These are phyloP conservation scores for Candida wancherniae DNA, from an alignment of 805 yeast genomes.

Conservation along the genomic window DNA sequence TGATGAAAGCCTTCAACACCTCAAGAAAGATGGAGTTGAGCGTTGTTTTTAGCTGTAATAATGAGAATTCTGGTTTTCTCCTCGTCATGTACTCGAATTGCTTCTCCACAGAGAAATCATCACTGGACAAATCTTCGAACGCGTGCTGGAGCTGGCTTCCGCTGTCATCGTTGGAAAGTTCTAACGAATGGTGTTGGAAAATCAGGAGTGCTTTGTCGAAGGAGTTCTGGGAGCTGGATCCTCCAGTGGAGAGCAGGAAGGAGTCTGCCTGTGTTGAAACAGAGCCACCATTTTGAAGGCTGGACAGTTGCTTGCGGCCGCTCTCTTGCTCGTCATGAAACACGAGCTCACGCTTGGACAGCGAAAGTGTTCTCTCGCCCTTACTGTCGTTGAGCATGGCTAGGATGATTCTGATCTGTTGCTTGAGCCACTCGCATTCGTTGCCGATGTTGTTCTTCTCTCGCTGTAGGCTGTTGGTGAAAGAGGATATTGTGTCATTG, in stretches of 20 bases:
- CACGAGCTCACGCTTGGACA: constrained; percentile 27
- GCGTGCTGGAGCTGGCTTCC: no score
- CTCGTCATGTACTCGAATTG: constrained; percentile 23
- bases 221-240: no score
- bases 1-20: constrained; percentile 29
- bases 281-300: no score
- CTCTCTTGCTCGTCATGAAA: constrained; percentile 24
- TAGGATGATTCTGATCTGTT: constrained; percentile 36
- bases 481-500: constrained; percentile 41
- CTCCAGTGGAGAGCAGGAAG: no score
- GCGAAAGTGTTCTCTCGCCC: constrained; percentile 22
- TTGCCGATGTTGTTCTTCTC: constrained; percentile 34
- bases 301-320: no score
- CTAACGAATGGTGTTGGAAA: constrained; percentile 3
- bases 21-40: constrained; percentile 35
- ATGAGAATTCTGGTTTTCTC: constrained; percentile 25
- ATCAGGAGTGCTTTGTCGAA: no score
- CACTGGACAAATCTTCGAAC: no score
- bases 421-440: constrained; percentile 44
- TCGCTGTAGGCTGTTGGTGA: constrained; percentile 16
- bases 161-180: constrained; percentile 8
- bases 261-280: no score
- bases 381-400: constrained; percentile 35
- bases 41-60: constrained; percentile 27
- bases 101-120: constrained; percentile 18